Base-by-base conservation (phyloP, 352 stramenopile genomes). In the Halophytophthora batemanensis region DNA sequence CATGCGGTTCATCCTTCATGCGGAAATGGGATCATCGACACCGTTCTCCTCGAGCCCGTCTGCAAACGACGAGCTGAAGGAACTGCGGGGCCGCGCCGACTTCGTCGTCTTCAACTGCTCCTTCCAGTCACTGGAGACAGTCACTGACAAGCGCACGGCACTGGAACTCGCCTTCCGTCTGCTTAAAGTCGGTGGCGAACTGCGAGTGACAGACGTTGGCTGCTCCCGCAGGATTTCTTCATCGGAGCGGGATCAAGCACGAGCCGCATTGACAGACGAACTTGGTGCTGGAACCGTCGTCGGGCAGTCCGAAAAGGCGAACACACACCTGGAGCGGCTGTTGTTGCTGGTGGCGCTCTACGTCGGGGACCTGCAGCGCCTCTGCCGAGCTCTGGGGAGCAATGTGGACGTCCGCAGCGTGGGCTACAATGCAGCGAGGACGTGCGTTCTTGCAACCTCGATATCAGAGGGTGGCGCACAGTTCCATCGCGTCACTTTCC, bases 81-180 rank as follows among this genome's bases (percentile, higher is more conserved):
- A 31, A 28, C 17, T 63, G 6, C 44, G 50, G 37, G 55, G 49
- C 3, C 33, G 51, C 29, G 36, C 42, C 23, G 63, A 76, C 35
- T 11, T 86, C 15, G 74, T 72, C 23, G 33, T 78, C 28, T 53
- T 77, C 43, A 83, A 77, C 46, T 85, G 77, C 43, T 75, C 77
- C 12, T 71, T 82, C 18, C 72, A 76, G 25, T 51, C 43, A 2
- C 46, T 66, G 15, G 52, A 56, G 23, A 57, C 58, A 42, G 39
- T 58, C 19, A 43, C 37, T 1, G 61, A 65, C 40, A 70, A 72
- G 23, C 53, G 65, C 35, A 49, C 44, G 3, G 41, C 78, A 1
- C 45, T 87, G 19, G 41, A 66, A n/a, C 7, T 66, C 2, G 64
- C 59, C 13, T 73, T 61, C 48, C 48, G 42, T 37, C 28, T 81